Evolutionary conservation across 2,329 filamentous ascomycete species (phyloP), one percentile per base, ranked within the genome.

Genomic region (Cladosporium sp.): DNA sequence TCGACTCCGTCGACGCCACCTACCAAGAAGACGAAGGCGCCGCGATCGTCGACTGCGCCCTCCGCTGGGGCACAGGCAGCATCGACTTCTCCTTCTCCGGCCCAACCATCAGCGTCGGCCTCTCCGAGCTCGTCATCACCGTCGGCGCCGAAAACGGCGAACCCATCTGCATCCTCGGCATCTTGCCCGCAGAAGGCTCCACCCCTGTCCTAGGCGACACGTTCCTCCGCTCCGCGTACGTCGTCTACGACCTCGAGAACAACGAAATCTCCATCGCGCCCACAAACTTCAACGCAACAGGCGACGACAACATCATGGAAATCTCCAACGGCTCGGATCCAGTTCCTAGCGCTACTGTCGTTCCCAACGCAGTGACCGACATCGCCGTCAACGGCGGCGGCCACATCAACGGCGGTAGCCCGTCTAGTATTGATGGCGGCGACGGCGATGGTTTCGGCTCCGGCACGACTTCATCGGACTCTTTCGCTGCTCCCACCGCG

Each of bases 191-290:
- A 0, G 73, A 70, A 29, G 66, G 67, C 54, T 73, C 70, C 18
- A 65, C 71, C 2, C 63, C 73, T 6, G 74, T 82, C 6, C 71
- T 84, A 1, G 80, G 80, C 25, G 80, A 83, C 62, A 83, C 80
- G 0, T 84, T 83, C 67, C 66, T 84, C 13, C 77, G 80, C 49
- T 79, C 74, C 49, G 80, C 80, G 2, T 84, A 83, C 59, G 78
- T 83, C 38, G 80, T 83, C 2, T 83, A 82, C 63, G 79, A 83
- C 53, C 68, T 84, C 12, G 65, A 63, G 16, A 79, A 78, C 63
- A 82, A 83, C 62, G 71, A 81, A 60, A 81, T 83, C 56, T 78
- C 76, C 2, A 65, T 84, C 16, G 80, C 80, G 3, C 78, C 79
- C 57, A 82, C 80, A 2, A 76, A 76, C 53, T 83, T 82, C 70